Base-by-base conservation (phyloP, 192 early-diverging fungal species). In the Backusella parvicylindrica region DNA sequence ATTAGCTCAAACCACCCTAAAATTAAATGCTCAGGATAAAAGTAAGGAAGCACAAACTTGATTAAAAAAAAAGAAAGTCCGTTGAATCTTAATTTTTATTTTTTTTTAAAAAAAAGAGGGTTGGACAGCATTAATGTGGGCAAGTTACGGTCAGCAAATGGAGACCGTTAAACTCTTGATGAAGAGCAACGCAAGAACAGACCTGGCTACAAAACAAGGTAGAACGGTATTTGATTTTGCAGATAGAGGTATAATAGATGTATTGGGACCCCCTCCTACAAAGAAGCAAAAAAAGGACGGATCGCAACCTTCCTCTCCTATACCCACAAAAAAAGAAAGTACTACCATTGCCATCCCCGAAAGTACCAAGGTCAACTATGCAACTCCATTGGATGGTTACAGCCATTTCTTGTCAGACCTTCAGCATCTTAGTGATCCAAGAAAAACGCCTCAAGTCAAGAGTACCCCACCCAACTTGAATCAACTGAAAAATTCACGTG, bases 91-190 rank as follows among this genome's bases (percentile, higher is more conserved):
- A 56, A 70, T 65, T 47, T 12, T 32, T 68, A 21, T 69, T 68
- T 36, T 23, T 37, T 71, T 40, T 40, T 12, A 15, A 41, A 47
- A 47, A 16, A 35, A 78, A 89, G 90, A 88, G 75, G 92, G 92
- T 40, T 97, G 95, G 95, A 93, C 94, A 11, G 90, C 94, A 26
- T 86, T 97, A 33, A 94, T 95, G 86, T 97, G 96, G 96, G 95
- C 95, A 8, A 88, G 91, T 32, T 87, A 90, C 67, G 90, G 91
- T 74, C 88, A 92, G 71, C 89, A 93, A 78, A 85, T 89, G 63
- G 83, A 89, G n/a, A 82, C 94, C 33, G 90, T 94, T 23, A 81
- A 85, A 72, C 78, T 92, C 13, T 86, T 97, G 50, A 77, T 97
- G 69, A 89, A 91, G 68, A 76, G 84, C 36, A 93, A 94, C 18